Base-by-base conservation (phyloP, 2,329 filamentous ascomycete species). In the Huntiella moniliformis region DNA sequence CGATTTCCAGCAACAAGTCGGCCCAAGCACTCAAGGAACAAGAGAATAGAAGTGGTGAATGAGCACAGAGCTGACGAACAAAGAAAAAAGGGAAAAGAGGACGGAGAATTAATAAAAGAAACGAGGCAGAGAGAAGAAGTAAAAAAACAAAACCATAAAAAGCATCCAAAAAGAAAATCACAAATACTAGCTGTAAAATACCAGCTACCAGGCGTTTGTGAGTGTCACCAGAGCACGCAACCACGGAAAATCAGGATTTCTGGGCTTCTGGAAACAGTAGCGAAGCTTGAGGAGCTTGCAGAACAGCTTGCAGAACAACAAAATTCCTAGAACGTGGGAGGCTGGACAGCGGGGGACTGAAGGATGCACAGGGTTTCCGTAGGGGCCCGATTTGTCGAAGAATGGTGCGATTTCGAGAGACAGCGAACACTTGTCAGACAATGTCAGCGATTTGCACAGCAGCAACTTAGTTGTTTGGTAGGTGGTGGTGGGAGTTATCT, bases 131-230 rank as follows among this genome's bases (percentile, higher is more conserved):
- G n/a, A 31, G 15, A 32, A 37, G 32, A 44, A 38, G 22, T 3
- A 34, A 47, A 22, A 32, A 28, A 33, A 40, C 8, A 15, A 28
- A 34, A 46, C n/a, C n/a, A 17, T 12, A 46, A 15, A 11, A 38
- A 42, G 17, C 11, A 34, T 22, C 13, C 5, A 42, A 33, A 48
- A 35, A 48, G n/a, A 40, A 16, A 31, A 38, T 32, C 17, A 13
- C 13, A 38, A 49, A 13, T 33, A 7, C 34, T 33, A 10, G 16
- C n/a, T 10, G 35, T 31, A 42, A 28, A 12, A 42, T 33, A 13
- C 16, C 39, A 18, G 8, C 28, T 13, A 31, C 16, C 18, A 22
- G 15, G 22, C 22, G n/a, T 12, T 39, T 28, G 22, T 7, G 22
- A 28, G 22, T 28, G 22, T 28, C 8, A 28, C 37, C 37, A 17